These are phyloP conservation scores for Fraxinus albicans DNA, from an alignment of 305 asterid species.

Conservation along the genomic window DNA sequence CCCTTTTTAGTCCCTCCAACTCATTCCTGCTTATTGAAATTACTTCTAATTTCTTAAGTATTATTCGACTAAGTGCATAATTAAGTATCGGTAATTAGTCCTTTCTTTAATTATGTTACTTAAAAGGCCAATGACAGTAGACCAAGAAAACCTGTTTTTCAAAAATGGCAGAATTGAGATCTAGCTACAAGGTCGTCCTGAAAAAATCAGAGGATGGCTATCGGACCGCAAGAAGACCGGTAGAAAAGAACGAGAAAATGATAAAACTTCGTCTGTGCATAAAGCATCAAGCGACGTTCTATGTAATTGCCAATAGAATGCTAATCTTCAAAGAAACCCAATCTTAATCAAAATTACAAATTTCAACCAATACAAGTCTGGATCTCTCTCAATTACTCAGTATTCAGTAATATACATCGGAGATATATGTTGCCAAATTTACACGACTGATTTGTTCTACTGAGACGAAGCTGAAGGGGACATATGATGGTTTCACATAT, in stretches of 20 bases:
- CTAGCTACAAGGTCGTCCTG: not conserved
- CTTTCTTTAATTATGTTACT: not conserved
- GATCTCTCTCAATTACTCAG: constrained; percentile 18
- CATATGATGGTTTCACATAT: constrained; percentile 21
- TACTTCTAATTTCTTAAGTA: not conserved
- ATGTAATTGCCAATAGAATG: not conserved
- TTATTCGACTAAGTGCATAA: not conserved
- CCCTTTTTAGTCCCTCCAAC: not conserved
- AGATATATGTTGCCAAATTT: constrained; percentile 29
- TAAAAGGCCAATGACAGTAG: not conserved
- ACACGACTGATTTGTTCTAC: constrained; percentile 32
- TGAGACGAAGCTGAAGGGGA: constrained; percentile 8
- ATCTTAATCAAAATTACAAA: not conserved
- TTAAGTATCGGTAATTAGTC: not conserved
- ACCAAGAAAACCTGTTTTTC: not conserved
- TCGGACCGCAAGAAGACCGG: not conserved
- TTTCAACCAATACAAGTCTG: not conserved
- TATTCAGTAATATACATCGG: constrained; percentile 22
- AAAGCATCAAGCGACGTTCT: not conserved
- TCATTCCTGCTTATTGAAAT: not conserved
- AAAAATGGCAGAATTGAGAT: not conserved
- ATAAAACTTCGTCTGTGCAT: not conserved
- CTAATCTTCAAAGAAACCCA: not conserved
- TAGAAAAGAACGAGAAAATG: not conserved
- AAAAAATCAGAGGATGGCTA: not conserved